A percentile compares a stretch with the other conserved stretches of the same genome.
Evolutionary conservation across 768 basidiomycete species (phyloP).

Genomic region (Panaeolus cyanescens): DNA sequence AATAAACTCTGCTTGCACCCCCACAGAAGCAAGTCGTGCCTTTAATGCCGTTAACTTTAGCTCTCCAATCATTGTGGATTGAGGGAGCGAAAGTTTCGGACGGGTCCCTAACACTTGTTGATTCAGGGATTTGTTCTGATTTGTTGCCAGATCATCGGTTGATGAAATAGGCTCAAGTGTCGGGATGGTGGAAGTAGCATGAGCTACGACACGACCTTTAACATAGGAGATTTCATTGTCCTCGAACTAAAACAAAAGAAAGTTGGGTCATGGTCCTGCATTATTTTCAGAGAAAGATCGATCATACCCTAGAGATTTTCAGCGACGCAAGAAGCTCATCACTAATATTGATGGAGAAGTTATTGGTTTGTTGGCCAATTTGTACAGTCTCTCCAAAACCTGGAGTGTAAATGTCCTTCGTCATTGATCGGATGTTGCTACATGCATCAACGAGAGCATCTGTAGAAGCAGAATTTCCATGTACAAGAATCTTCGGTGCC

Average conservation of each 20-base stretch:
- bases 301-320: conserved; percentile 83
- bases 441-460: conserved; percentile 79
- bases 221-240: conserved; percentile 97
- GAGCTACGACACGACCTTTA: conserved; percentile 81
- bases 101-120: conserved; percentile 65
- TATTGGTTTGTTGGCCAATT: conserved; percentile 95
- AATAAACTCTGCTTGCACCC: conserved; percentile 91
- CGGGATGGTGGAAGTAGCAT: conserved; percentile 87
- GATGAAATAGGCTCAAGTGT: conserved; percentile 72
- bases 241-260: conserved; percentile 68
- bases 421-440: conserved; percentile 83
- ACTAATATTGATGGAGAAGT: conserved; percentile 91
- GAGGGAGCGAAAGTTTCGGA: conserved; percentile 66
- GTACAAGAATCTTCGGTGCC: conserved; percentile 79
- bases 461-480: conserved; percentile 69
- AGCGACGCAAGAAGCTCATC: conserved; percentile 81
- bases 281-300: neutral
- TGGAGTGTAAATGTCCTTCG: conserved; percentile 89
- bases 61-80: conserved; percentile 97
- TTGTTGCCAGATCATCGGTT: conserved; percentile 20
- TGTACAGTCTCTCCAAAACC: conserved; percentile 73
- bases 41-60: conserved; percentile 91
- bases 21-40: conserved; percentile 68
- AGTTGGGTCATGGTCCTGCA: no score
- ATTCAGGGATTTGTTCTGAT: conserved; percentile 22